phyloP scores from a whole-genome alignment of 2,329 filamentous ascomycete genomes.

The Thielaviopsis punctulata region DNA sequence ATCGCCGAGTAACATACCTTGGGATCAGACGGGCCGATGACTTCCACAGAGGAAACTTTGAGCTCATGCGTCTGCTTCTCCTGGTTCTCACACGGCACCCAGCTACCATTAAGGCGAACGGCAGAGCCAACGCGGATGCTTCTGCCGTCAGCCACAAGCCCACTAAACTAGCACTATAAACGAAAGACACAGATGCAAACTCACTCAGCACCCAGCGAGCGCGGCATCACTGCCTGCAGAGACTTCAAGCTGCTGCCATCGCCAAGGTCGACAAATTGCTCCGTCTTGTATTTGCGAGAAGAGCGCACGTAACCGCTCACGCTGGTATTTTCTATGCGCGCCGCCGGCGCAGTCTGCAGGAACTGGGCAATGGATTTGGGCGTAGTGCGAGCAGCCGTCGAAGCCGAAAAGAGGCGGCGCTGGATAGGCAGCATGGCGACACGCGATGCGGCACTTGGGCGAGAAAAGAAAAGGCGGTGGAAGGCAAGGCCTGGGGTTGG shows the following conservation, averaged over 20 bases:
- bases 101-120: conserved; percentile 59
- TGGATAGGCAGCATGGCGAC: neutral
- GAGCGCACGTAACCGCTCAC: conserved; percentile 71
- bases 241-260: conserved; percentile 72
- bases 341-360: conserved; percentile 32
- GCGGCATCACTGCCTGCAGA: conserved; percentile 65
- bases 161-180: neutral
- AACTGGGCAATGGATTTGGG: conserved; percentile 34
- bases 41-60: conserved; percentile 47
- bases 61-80: conserved; percentile 57
- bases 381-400: conserved; percentile 7
- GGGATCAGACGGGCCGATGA: conserved; percentile 65
- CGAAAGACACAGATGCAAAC: conserved; percentile 18
- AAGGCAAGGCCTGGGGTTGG: neutral
- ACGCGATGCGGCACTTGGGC: neutral
- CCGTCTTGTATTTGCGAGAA: conserved; percentile 68
- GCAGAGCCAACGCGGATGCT: conserved; percentile 72
- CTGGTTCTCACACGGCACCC: conserved; percentile 52
- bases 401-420: conserved; percentile 7
- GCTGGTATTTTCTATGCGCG: conserved; percentile 31
- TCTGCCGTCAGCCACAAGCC: conserved; percentile 3
- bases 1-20: conserved; percentile 36
- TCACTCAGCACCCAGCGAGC: conserved; percentile 55
- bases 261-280: conserved; percentile 67
- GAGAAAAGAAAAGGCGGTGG: neutral